These are phyloP conservation scores for Penicillium atrosanguineum DNA, from an alignment of 495 filamentous ascomycete species.

Conservation along the genomic window DNA sequence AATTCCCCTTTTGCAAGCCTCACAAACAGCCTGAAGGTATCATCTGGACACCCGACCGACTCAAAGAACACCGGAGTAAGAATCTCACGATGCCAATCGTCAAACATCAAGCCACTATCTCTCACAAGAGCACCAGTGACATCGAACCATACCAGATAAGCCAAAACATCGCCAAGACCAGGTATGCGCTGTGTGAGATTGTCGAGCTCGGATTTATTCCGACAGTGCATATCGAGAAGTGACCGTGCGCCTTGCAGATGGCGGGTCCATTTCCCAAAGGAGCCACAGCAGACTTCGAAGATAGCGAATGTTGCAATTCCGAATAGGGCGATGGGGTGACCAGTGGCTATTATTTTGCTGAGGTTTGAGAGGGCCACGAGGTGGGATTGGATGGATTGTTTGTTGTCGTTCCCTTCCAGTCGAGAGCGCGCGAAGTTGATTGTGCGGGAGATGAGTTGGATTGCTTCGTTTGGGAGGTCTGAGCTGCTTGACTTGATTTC, in stretches of 20 bases:
- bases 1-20: conserved; percentile 18
- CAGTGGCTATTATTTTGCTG: conserved; percentile 28
- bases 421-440: conserved; percentile 24
- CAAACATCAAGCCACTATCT: conserved; percentile 26
- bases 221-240: conserved; percentile 33
- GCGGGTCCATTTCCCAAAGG: conserved; percentile 33
- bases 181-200: conserved; percentile 18
- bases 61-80: conserved; percentile 22
- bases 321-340: conserved; percentile 32
- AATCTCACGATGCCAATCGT: conserved; percentile 33
- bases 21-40: conserved; percentile 30
- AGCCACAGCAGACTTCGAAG: conserved; percentile 33
- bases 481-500: conserved; percentile 26
- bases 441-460: conserved; percentile 27
- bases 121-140: conserved; percentile 27
- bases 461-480: conserved; percentile 23
- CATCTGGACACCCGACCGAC: conserved; percentile 31
- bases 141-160: conserved; percentile 36
- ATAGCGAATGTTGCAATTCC: conserved; percentile 36
- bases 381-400: conserved; percentile 28
- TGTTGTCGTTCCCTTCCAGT: conserved; percentile 19
- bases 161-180: conserved; percentile 27
- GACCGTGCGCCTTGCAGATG: conserved; percentile 35
- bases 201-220: conserved; percentile 23
- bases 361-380: conserved; percentile 27